phyloP scores from a whole-genome alignment of 345 rosid species.

The Citrus maxima region DNA sequence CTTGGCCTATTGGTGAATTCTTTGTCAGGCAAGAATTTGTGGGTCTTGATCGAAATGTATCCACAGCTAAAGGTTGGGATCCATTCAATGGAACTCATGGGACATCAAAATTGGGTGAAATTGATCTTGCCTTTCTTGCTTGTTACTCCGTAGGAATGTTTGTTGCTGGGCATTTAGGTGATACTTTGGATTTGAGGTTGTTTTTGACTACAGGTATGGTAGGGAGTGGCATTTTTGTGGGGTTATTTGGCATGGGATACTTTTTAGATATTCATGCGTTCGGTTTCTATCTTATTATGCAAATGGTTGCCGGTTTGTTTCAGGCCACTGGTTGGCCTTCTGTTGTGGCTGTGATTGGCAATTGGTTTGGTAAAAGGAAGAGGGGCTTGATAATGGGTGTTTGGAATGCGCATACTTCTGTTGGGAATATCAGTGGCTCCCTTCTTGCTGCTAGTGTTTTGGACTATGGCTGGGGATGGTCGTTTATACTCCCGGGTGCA shows the following conservation, averaged over 20 bases:
- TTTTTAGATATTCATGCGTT: slow-evolving; percentile 75
- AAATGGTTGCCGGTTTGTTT: slow-evolving; percentile 89
- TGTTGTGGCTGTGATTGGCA: slow-evolving; percentile 94
- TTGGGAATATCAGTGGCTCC: slow-evolving; percentile 87
- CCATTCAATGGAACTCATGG: slow-evolving; percentile 75
- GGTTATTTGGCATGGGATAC: slow-evolving; percentile 87
- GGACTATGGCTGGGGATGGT: slow-evolving; percentile 97
- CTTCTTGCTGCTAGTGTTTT: slow-evolving; percentile 89
- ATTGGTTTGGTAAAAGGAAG: slow-evolving; percentile 90
- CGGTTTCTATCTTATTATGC: slow-evolving; percentile 64
- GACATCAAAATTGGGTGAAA: slow-evolving; percentile 82
- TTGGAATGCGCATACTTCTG: slow-evolving; percentile 97
- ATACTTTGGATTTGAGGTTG: slow-evolving; percentile 76
- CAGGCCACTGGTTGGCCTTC: slow-evolving; percentile 98
- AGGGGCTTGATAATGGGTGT: slow-evolving; percentile 97
- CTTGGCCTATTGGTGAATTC: slow-evolving; percentile 72
- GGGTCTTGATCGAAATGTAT: not conserved
- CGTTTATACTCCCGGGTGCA: slow-evolving; percentile 75
- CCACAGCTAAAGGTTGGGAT: slow-evolving; percentile 54
- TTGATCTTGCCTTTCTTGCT: slow-evolving; percentile 84
- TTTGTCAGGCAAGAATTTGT: slow-evolving; percentile 38
- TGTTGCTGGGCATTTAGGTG: slow-evolving; percentile 92
- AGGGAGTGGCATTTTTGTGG: slow-evolving; percentile 88
- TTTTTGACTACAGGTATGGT: slow-evolving; percentile 85
- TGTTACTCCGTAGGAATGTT: slow-evolving; percentile 88